Evolutionary conservation across 306 rosid species (phyloP).

Genomic region (Pterocarpus santalinus): DNA sequence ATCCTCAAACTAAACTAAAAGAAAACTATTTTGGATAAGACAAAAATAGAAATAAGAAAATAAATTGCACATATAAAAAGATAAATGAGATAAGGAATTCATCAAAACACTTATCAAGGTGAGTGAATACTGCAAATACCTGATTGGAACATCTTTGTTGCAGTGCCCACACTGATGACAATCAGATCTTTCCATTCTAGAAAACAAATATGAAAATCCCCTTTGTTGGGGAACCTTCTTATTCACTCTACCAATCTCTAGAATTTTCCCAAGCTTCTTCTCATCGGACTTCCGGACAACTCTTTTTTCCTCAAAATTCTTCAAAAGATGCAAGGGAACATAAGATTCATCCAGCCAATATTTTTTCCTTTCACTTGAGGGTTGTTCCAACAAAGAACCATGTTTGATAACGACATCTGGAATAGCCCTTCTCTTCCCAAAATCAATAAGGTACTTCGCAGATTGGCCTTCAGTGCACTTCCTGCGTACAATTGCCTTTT

Average conservation of each 20-base stretch:
- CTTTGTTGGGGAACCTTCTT: constrained; percentile 50
- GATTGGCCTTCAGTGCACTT: constrained; percentile 72
- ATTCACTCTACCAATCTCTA: constrained; percentile 53
- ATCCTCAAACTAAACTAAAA: constrained; percentile 15
- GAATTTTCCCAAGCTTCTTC: constrained; percentile 59
- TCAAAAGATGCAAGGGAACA: constrained; percentile 91
- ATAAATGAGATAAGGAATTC: constrained; percentile 20
- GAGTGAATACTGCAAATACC: constrained; percentile 58
- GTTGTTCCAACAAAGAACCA: constrained; percentile 74
- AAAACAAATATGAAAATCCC: constrained; percentile 84
- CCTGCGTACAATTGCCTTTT: constrained; percentile 91
- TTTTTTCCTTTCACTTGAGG: constrained; percentile 81
- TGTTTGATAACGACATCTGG: constrained; percentile 74
- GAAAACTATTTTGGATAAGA: neutral
- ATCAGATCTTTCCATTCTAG: constrained; percentile 79
- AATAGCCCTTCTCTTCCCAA: constrained; percentile 93
- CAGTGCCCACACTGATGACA: constrained; percentile 82
- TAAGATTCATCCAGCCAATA: constrained; percentile 87
- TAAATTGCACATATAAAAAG: neutral
- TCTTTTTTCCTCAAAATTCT: constrained; percentile 93
- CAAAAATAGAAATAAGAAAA: neutral
- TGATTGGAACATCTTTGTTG: constrained; percentile 79
- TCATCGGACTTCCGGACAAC: constrained; percentile 72
- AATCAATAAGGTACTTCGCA: constrained; percentile 88
- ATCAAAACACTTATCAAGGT: constrained; percentile 34